Conservation (phyloP, 306 rosid genomes). For the Boehmeria nivea region DNA sequence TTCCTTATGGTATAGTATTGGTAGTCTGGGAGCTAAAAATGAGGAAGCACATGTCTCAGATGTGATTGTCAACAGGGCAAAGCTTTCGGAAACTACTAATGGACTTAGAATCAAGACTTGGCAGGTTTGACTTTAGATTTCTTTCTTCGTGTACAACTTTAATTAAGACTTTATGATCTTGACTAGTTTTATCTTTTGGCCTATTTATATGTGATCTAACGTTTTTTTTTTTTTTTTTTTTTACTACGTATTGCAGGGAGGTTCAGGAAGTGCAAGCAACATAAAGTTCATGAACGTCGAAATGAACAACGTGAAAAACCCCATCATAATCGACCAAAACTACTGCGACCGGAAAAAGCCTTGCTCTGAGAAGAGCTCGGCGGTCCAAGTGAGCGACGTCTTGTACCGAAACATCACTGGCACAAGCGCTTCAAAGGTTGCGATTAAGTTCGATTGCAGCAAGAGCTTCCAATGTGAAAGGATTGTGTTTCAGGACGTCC, state of each 20-base stretch:
- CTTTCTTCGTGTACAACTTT: too few relatives aligned
- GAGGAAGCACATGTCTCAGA: conserved; percentile 47
- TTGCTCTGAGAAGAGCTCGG: conserved; percentile 32
- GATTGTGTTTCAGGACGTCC: conserved; percentile 41
- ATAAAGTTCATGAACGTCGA: conserved; percentile 49
- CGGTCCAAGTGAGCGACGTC: conserved; percentile 54
- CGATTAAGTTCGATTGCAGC: conserved; percentile 65
- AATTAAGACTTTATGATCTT: too few relatives aligned
- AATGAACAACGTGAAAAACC: conserved; percentile 56
- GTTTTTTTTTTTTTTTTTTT: too few relatives aligned
- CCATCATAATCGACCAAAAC: conserved; percentile 63
- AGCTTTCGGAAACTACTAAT: conserved; percentile 51
- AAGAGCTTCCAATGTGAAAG: conserved; percentile 43
- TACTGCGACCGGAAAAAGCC: conserved; percentile 49
- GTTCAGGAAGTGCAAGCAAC: conserved; percentile 59
- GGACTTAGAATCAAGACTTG: conserved; percentile 82
- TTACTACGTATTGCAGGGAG: conserved; percentile 65
- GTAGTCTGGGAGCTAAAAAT: conserved; percentile 56
- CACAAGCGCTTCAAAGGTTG: conserved; percentile 58
- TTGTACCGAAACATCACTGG: conserved; percentile 58
- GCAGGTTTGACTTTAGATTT: conserved; percentile 49
- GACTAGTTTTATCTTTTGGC: too few relatives aligned
- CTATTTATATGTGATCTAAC: too few relatives aligned
- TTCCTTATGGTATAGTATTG: conserved; percentile 38
- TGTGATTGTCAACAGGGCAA: conserved; percentile 46